Evolutionary conservation across 1,139 yeast species (phyloP).

Genomic region (Debaryomycetaceae sp.): DNA sequence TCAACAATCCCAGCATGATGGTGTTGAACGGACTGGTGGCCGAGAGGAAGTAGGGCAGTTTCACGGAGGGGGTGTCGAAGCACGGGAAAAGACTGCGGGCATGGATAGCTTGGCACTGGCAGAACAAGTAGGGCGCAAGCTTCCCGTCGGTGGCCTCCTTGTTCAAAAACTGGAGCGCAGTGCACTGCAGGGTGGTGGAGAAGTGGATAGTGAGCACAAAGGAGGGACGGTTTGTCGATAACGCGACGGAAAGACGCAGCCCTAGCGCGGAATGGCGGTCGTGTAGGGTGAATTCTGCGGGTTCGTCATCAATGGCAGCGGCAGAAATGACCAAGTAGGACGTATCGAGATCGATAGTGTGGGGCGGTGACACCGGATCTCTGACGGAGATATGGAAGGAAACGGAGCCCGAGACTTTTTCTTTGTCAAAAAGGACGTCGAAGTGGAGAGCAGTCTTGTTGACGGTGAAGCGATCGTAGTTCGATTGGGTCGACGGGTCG

Average conservation of each 20-base stretch:
- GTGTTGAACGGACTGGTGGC: constrained; percentile 58
- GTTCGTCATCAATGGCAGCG: constrained; percentile 34
- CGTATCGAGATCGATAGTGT: constrained; percentile 50
- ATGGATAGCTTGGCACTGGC: constrained; percentile 88
- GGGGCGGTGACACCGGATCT: constrained; percentile 11
- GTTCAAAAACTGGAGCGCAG: constrained; percentile 79
- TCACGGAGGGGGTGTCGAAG: constrained; percentile 83
- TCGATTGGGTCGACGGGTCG: constrained; percentile 72
- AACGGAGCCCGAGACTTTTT: constrained; percentile 48
- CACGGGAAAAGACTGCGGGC: constrained; percentile 84
- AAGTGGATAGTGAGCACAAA: constrained; percentile 37
- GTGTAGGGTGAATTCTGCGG: constrained; percentile 55
- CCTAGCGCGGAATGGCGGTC: constrained; percentile 23
- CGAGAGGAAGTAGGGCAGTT: constrained; percentile 50
- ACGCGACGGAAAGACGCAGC: not conserved
- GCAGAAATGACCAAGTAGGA: constrained; percentile 46
- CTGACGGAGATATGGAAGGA: constrained; percentile 26
- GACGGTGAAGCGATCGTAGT: constrained; percentile 46
- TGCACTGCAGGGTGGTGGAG: constrained; percentile 62
- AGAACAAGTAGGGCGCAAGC: constrained; percentile 64
- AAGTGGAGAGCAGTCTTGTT: constrained; percentile 41
- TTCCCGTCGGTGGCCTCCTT: constrained; percentile 74
- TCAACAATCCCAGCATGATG: constrained; percentile 55
- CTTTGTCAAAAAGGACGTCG: constrained; percentile 43
- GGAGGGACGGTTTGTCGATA: constrained; percentile 4